Base-by-base conservation (phyloP, 1,284 basidiomycete species). In the Apiotrichum laibachii region DNA sequence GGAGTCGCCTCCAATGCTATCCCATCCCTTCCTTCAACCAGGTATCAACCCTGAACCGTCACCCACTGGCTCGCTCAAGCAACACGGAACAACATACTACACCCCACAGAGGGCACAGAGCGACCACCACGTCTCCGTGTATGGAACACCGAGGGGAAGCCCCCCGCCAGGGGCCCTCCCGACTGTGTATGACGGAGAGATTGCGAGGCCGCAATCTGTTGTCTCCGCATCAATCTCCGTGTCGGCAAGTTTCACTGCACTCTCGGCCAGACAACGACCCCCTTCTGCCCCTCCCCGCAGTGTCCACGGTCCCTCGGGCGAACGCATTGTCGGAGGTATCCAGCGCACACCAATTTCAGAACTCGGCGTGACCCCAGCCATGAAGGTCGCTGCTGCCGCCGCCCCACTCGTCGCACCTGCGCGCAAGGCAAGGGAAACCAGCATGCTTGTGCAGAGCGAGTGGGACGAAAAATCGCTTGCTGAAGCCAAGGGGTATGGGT, bases 401-500 rank as follows among this genome's bases (percentile, higher is more conserved):
- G 39, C 39, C 5, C 37, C 39, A 7, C 50, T 52, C 18, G 50
- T 34, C 16, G 37, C 37, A 7, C 50, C 39, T 4, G 50, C 18
- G 15, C 37, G 50, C n/a, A 35, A 51, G 22, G 21, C n/a, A 13
- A 31, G 39, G 40, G 39, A 43, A 18, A 44, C 13, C 22, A 34
- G 13, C 10, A 44, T 42, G 8, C 47, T 18, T 48, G 43, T 22
- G 52, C 61, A 45, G 44, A 57, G 12, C 45, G 44, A 26, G 31
- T 70, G 68, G 66, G 61, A 63, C 31, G 66, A 67, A 37, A 75
- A 75, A 55, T 65, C 72, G 9, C 50, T 67, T 39, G 54, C 59
- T 33, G 73, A 75, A 53, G 47, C 72, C 15, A 51, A 58, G 11
- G 74, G 72, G 3, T 75, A 69, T 62, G 72, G 74, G 73, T 73